Base-by-base conservation (phyloP, 352 stramenopile species). In the Phytophthora brassicae region DNA sequence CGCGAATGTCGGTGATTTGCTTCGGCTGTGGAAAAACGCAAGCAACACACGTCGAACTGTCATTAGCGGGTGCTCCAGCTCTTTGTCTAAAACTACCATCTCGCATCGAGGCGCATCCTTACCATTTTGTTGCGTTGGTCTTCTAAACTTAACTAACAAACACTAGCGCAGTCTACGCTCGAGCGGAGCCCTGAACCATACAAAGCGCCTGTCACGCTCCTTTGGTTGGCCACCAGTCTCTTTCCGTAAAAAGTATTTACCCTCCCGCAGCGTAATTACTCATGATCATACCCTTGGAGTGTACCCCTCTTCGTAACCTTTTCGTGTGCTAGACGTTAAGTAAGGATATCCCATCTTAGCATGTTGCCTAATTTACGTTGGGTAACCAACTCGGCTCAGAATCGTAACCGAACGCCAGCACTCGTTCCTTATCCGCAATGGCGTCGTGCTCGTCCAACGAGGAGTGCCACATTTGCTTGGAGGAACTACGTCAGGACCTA, bases 1-100 rank as follows among this genome's bases (percentile, higher is more conserved):
- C 97, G 72, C 95, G 92, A 78, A 99, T 99, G 80, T 99, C 97
- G 70, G 91, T 98, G 89, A 99, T 99, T 87, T 98, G 86, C 88
- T 99, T 99, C 64, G 97, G 97, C 97, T 98, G 74, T 56, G 4
- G 8, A 12, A 14, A 31, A 20, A 7, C 7, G 1, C 39, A 35
- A 17, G 22, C 33, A 58, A 31, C 26, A 44, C 43, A 24, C 14
- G 31, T 28, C 12, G 41, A 7, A 23, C 47, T 44, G 42, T 44
- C 4, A 39, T 68, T 56, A 66, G 59, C 38, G 47, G 24, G 20
- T 8, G 44, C 39, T 36, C 8, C 13, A 3, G 50, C 39, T 53
- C 8, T 16, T 6, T 31, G 11, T n/a, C 14, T 44, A 20, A 13
- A n/a, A 35, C 45, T 28, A 46, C 24, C 54, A 9, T 12, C n/a